Conservation (phyloP, 257 asterid species). For the Perilla frutescens region DNA sequence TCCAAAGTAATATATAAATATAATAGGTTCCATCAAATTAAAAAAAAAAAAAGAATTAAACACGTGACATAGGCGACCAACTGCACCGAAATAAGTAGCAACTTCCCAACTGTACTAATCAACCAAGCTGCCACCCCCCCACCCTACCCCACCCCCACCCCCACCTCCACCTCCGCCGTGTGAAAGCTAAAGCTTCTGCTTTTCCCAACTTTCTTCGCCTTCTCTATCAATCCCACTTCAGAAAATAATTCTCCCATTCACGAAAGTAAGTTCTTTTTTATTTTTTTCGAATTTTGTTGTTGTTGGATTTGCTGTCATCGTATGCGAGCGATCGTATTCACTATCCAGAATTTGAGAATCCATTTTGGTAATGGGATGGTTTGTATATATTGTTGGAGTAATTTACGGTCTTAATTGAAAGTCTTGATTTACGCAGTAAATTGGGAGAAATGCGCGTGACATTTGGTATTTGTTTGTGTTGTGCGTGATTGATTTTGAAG, state of each 20-base stretch:
- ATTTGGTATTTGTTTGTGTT: neutral
- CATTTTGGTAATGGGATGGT: slow-evolving; percentile 1
- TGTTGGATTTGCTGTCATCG: neutral
- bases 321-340: slow-evolving; percentile 25
- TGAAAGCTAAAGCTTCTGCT: slow-evolving; percentile 12
- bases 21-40: too few relatives aligned
- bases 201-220: slow-evolving; percentile 2
- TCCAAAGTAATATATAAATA: too few relatives aligned
- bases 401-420: neutral
- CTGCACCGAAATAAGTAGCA: neutral
- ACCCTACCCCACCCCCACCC: neutral
- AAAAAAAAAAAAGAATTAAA: neutral
- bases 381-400: slow-evolving; percentile 2
- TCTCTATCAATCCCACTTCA: slow-evolving; percentile 4
- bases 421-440: neutral
- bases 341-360: neutral
- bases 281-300: neutral
- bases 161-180: neutral
- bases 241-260: slow-evolving; percentile 3
- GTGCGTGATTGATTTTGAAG: neutral
- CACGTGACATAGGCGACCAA: slow-evolving; percentile 6
- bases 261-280: slow-evolving; percentile 15
- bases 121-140: neutral
- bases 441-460: slow-evolving; percentile 4
- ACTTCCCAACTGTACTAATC: neutral